Conservation (phyloP, 352 stramenopile genomes). For the Thalassiosira allenii region DNA sequence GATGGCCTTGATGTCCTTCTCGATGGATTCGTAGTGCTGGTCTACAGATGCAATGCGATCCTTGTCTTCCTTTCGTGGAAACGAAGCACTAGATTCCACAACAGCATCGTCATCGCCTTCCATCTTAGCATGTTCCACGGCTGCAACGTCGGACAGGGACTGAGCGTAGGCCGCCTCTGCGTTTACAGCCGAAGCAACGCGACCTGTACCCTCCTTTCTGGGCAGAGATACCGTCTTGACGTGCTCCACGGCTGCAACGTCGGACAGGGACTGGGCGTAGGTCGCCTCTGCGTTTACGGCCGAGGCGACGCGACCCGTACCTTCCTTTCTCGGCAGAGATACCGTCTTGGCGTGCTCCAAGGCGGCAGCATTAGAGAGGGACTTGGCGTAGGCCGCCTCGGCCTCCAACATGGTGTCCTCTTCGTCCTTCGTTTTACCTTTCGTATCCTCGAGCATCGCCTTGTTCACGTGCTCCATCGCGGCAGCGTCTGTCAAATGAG, state of each 20-base stretch:
- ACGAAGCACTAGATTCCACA: no score
- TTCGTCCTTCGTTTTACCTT: neutral
- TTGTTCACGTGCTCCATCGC: neutral
- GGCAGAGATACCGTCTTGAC: neutral
- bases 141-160: neutral
- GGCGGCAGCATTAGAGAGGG: neutral
- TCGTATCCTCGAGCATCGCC: neutral
- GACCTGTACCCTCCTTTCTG: neutral
- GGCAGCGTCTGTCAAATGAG: neutral
- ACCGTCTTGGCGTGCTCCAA: neutral
- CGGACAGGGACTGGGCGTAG: neutral
- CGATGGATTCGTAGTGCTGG: conserved; percentile 8
- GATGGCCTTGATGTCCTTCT: conserved; percentile 9
- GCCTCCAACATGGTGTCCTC: neutral
- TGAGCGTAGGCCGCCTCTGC: neutral
- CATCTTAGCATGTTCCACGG: neutral
- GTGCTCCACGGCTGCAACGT: neutral
- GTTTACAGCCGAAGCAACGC: no score
- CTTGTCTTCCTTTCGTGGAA: neutral
- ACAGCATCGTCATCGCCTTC: neutral
- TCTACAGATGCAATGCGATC: neutral
- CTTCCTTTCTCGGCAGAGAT: no score
- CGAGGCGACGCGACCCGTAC: no score
- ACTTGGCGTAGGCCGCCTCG: neutral
- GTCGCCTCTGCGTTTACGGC: no score